A percentile compares a stretch with the other conserved stretches of the same genome.
Evolutionary conservation across 345 rosid species (phyloP).

Genomic region (Acer negundo): DNA sequence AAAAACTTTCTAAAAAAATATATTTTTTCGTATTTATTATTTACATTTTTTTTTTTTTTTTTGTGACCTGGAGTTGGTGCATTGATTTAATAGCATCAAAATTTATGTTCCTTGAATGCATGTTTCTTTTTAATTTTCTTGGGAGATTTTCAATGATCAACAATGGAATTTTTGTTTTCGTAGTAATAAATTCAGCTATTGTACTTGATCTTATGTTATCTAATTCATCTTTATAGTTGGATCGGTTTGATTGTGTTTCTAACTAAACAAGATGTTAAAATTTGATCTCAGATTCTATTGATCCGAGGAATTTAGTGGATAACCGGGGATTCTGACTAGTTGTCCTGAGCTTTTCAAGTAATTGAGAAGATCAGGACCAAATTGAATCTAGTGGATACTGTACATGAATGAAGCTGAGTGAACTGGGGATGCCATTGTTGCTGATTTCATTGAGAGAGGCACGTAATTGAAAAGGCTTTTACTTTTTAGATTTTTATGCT

Average conservation of each 20-base stretch:
- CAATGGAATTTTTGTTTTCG: neutral
- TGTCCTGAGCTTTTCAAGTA: slow-evolving; percentile 5
- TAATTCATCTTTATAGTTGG: neutral
- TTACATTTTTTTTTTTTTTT: neutral
- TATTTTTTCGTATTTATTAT: neutral
- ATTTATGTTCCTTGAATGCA: neutral
- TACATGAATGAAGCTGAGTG: neutral
- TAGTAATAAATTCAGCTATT: neutral
- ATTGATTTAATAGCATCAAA: neutral
- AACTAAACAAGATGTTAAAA: neutral
- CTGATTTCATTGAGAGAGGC: slow-evolving; percentile 2
- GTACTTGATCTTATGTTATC: neutral
- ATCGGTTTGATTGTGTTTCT: neutral
- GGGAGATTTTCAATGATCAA: neutral
- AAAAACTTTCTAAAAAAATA: neutral
- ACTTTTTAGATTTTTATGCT: slow-evolving; percentile 6
- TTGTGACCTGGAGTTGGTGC: neutral
- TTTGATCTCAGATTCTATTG: slow-evolving; percentile 11
- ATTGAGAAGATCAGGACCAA: slow-evolving; percentile 11
- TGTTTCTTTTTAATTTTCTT: neutral
- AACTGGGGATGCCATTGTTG: slow-evolving; percentile 6
- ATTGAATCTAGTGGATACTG: neutral
- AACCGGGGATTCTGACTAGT: neutral
- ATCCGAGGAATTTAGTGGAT: neutral
- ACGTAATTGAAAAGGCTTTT: neutral